Evolutionary conservation across 192 early-diverging fungal genomes (phyloP), one percentile per base, ranked within the genome.

Genomic region (Chytriomyces confervae): DNA sequence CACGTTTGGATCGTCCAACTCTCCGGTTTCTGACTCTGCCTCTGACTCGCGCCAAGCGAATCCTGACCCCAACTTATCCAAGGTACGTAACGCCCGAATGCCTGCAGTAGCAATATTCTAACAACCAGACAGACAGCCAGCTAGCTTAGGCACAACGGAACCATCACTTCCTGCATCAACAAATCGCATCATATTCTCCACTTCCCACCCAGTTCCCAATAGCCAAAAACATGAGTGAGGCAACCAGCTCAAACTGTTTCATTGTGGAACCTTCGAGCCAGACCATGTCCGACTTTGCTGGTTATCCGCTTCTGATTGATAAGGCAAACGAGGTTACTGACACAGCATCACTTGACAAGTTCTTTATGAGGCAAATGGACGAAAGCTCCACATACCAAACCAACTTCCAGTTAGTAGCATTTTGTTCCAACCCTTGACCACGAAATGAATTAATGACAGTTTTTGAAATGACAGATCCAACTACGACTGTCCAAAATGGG

Each of bases 211-310:
- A 57, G 13, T 57, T 13, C 13, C 13, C 53, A 36, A n/a, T 3
- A 57, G 5, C 53, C 53, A n/a, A 13, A 57, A 57, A 13, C 53
- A 57, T 13, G 16, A 57, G 16, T 57, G 53, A 57, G 53, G 53
- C 53, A 57, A 64, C 62, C 62, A 24, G n/a, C 62, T 24, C 10
- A 11, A 68, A 68, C 66, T 68, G 66, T 46, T 68, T 68, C 45
- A 47, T 46, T 16, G 47, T 68, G 43, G 66, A 68, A 46, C 43
- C 44, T 7, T 23, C 66, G 16, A 68, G 43, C 7, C 29, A 9
- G 9, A 68, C 66, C 9, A 68, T 68, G 66, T 16, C 29, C 43
- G 66, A 68, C 46, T 68, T 68, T 48, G 27, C 47, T 24, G 46
- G 46, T 18, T 68, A 68, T 68, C 66, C 66, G 10, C 45, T 68